phyloP scores from a whole-genome alignment of 1,284 basidiomycete species.

The Papiliotrema laurentii region DNA sequence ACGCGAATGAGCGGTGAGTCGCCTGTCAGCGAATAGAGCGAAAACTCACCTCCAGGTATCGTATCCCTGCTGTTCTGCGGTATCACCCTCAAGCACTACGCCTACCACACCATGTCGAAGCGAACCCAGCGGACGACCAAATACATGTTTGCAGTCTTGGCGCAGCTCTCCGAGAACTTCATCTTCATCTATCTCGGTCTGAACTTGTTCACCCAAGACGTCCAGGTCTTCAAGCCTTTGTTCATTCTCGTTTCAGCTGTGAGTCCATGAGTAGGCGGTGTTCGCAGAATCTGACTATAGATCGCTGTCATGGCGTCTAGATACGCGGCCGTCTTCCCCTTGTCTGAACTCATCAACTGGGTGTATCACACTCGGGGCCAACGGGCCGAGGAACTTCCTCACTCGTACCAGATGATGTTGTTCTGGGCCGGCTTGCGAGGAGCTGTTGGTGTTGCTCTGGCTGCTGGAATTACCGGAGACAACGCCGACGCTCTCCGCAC shows the following conservation, averaged over 20 bases:
- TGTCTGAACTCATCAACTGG: slow-evolving; percentile 93
- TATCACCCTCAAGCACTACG: slow-evolving; percentile 98
- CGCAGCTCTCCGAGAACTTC: slow-evolving; percentile 95
- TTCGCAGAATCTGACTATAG: slow-evolving; percentile 21
- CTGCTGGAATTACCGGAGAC: slow-evolving; percentile 87
- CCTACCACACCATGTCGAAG: slow-evolving; percentile 97
- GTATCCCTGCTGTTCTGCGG: slow-evolving; percentile 98
- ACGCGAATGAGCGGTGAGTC: slow-evolving; percentile 74
- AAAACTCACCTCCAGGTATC: slow-evolving; percentile 56
- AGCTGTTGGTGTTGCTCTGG: slow-evolving; percentile 94
- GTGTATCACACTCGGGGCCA: slow-evolving; percentile 78
- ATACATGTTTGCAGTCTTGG: slow-evolving; percentile 88
- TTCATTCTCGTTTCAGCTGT: slow-evolving; percentile 84
- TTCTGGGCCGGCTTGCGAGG: slow-evolving; percentile 98
- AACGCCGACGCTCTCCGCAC: slow-evolving; percentile 88
- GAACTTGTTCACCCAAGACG: slow-evolving; percentile 84
- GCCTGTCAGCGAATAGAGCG: not conserved
- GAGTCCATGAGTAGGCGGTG: slow-evolving; percentile 15
- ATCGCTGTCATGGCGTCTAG: slow-evolving; percentile 90
- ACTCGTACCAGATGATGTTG: slow-evolving; percentile 96
- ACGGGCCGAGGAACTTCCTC: slow-evolving; percentile 78
- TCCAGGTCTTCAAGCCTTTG: slow-evolving; percentile 89
- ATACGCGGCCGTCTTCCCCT: slow-evolving; percentile 92
- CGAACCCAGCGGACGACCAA: slow-evolving; percentile 93
- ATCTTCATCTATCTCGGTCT: slow-evolving; percentile 99